These are phyloP conservation scores for Knoxdaviesia proteae DNA, from an alignment of 2,329 filamentous ascomycete genomes.

Conservation along the genomic window DNA sequence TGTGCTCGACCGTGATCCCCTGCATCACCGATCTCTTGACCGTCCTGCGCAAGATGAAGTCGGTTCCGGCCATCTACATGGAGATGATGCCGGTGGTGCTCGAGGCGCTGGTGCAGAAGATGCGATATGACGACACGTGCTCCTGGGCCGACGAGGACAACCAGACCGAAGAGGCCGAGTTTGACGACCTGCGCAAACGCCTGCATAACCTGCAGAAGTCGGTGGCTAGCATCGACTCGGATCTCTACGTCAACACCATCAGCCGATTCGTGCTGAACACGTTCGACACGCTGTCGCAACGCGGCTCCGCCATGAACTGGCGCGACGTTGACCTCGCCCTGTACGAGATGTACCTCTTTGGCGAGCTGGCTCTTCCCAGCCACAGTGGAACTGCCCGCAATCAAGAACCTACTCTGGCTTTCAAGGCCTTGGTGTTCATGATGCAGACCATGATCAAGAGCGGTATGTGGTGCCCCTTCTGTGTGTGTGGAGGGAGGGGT, in stretches of 20 bases:
- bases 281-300: slow-evolving; percentile 59
- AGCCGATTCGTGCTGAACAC: slow-evolving; percentile 76
- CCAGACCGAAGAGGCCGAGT: slow-evolving; percentile 91
- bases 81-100: slow-evolving; percentile 72
- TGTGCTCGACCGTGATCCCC: slow-evolving; percentile 88
- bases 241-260: slow-evolving; percentile 70
- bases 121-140: slow-evolving; percentile 91
- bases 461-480: slow-evolving; percentile 28
- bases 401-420: slow-evolving; percentile 57
- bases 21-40: slow-evolving; percentile 82
- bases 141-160: slow-evolving; percentile 88
- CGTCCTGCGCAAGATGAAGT: slow-evolving; percentile 63
- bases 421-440: slow-evolving; percentile 70
- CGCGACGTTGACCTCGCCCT: slow-evolving; percentile 83
- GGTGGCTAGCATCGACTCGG: slow-evolving; percentile 73
- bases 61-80: slow-evolving; percentile 54
- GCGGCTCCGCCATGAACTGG: slow-evolving; percentile 67
- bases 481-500: slow-evolving; percentile 5
- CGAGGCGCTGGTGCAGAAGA: slow-evolving; percentile 82
- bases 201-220: slow-evolving; percentile 83
- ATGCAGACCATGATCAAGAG: slow-evolving; percentile 92
- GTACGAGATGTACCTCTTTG: slow-evolving; percentile 89
- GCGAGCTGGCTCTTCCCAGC: slow-evolving; percentile 77
- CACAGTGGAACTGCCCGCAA: slow-evolving; percentile 75
- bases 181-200: slow-evolving; percentile 79